Evolutionary conservation across 495 filamentous ascomycete genomes (phyloP), one percentile per base, ranked within the genome.

Genomic region (Rhypophila decipiens): DNA sequence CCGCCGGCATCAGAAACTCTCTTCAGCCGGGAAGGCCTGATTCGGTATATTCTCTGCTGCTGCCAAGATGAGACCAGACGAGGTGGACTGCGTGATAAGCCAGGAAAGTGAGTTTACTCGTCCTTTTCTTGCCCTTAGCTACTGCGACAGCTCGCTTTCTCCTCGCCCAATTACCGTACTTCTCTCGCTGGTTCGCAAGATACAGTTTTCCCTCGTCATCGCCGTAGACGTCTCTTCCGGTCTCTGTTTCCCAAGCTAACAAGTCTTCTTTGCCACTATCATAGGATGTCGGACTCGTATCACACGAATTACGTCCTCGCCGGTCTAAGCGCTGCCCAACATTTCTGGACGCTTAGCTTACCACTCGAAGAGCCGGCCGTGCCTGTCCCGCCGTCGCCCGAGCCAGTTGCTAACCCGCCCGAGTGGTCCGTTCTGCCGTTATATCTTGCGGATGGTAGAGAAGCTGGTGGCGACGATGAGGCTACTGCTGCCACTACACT

Each of bases 41-140:
- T 80, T 24, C 74, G 91, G 46, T 98, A 96, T 61, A 90, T 98
- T 44, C 73, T 98, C 17, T 78, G 75, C 37, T 96, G 90, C 60
- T 90, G 88, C 57, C 93, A 98, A 65, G 76, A 79, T 20, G 70
- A 78, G 51, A 69, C 67, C 42, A 75, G 66, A 61, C 59, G 75
- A 36, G 93, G 91, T 33, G 93, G 94, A 0, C 71, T 98, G 60
- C 79, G 91, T 56, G 93, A 98, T 68, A 98, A 98, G 70, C 93
- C 93, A 11, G 80, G 81, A 60, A 87, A 89, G 86, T 93, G 74
- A 70, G 85, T 80, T 22, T 40, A n/a, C n/a, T 39, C 17, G 35
- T 44, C 37, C 44, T 15, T 48, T 13, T 40, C 41, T 40, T n/a
- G n/a, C n/a, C n/a, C n/a, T n/a, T n/a, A n/a, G n/a, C n/a, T n/a